A percentile compares a stretch with the other conserved stretches of the same genome.
Conservation (phyloP, 106 monocot genomes). For the Cymbidium sinense region DNA sequence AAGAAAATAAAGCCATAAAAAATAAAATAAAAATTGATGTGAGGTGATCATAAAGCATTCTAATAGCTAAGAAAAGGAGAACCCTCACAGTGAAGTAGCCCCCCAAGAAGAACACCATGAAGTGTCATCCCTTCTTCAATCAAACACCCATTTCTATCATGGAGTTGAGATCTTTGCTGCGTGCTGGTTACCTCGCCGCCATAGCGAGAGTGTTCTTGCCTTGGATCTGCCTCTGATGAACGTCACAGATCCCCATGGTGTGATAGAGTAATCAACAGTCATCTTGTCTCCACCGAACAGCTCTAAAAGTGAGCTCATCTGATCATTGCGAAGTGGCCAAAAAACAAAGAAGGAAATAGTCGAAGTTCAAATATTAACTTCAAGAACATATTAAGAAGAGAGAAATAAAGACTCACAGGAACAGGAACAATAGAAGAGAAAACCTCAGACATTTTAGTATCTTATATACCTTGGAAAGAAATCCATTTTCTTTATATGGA, state of each 20-base stretch:
- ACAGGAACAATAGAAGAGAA: slow-evolving; percentile 42
- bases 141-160: slow-evolving; percentile 51
- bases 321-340: neutral
- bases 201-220: slow-evolving; percentile 31
- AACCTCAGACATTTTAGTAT: slow-evolving; percentile 53
- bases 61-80: neutral
- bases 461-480: slow-evolving; percentile 47
- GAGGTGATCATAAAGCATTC: neutral
- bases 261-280: slow-evolving; percentile 49
- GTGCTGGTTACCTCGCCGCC: slow-evolving; percentile 58
- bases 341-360: neutral
- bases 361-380: neutral
- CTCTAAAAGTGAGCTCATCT: slow-evolving; percentile 57
- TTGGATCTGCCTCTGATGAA: slow-evolving; percentile 46
- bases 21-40: neutral
- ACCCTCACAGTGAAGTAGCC: slow-evolving; percentile 58
- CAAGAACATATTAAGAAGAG: neutral
- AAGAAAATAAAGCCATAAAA: neutral
- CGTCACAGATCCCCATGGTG: slow-evolving; percentile 59
- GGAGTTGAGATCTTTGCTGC: slow-evolving; percentile 47
- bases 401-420: slow-evolving; percentile 26
- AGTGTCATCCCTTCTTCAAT: slow-evolving; percentile 62
- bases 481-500: slow-evolving; percentile 42
- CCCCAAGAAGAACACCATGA: slow-evolving; percentile 41
- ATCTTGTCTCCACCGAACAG: slow-evolving; percentile 56